These are phyloP conservation scores for Benincasa hispida DNA, from an alignment of 306 rosid species.

Conservation along the genomic window DNA sequence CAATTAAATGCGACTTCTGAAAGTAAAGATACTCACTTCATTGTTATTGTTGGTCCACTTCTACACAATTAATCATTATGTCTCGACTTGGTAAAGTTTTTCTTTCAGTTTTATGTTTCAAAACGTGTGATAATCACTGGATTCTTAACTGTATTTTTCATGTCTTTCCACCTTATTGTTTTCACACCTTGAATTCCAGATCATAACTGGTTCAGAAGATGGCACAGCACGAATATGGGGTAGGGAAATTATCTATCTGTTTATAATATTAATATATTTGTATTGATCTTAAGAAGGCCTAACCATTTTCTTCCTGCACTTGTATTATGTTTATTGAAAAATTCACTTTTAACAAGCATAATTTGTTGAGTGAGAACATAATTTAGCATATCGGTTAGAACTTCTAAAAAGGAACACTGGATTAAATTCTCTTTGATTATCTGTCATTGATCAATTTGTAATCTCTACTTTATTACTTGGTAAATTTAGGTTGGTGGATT, in stretches of 20 bases:
- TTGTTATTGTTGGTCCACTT: background rate
- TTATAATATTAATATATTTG: background rate
- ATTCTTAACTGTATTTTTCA: background rate
- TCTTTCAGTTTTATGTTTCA: background rate
- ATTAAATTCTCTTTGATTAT: background rate
- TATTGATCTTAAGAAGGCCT: background rate
- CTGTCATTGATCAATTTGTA: background rate
- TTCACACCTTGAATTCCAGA: constrained; percentile 33
- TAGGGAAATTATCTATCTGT: constrained; percentile 12
- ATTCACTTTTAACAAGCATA: background rate
- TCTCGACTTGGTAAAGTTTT: background rate
- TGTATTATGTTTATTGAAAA: background rate
- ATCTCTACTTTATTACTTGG: background rate
- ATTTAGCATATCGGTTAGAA: background rate
- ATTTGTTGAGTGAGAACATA: background rate
- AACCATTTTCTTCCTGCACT: background rate
- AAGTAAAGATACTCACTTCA: background rate
- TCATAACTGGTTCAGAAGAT: constrained; percentile 92
- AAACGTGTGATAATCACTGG: background rate
- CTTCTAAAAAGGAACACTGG: background rate
- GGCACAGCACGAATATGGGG: constrained; percentile 90
- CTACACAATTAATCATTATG: background rate
- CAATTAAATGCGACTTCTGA: background rate
- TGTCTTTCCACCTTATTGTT: background rate
- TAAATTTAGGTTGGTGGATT: background rate